These are phyloP conservation scores for Hyaloscypha variabilis DNA, from an alignment of 495 filamentous ascomycete genomes.

Conservation along the genomic window DNA sequence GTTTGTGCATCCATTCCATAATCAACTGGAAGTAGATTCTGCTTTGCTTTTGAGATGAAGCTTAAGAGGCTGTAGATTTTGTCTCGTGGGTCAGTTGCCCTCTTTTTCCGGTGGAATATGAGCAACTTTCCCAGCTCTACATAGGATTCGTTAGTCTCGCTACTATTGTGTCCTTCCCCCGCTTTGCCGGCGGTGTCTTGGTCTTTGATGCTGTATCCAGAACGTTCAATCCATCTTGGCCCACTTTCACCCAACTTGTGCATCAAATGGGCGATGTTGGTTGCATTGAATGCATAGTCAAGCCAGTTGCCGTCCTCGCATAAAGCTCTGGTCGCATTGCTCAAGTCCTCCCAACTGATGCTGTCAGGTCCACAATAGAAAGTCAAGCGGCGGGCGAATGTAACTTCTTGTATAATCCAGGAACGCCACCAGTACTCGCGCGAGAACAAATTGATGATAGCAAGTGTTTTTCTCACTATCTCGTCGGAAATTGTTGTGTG, in stretches of 20 bases:
- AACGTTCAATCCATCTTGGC: not conserved
- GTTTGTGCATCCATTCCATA: not conserved
- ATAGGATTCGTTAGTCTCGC: not conserved
- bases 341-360: not conserved
- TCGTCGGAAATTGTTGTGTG: not conserved
- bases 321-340: not conserved
- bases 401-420: not conserved
- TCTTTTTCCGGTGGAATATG: not conserved
- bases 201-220: not conserved
- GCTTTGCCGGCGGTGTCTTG: too few species aligned
- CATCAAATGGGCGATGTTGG: not conserved
- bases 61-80: not conserved
- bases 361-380: not conserved
- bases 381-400: not conserved
- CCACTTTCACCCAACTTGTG: not conserved
- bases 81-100: not conserved
- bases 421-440: not conserved
- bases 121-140: not conserved
- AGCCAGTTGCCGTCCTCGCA: not conserved
- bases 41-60: not conserved
- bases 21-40: not conserved
- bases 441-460: not conserved
- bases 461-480: not conserved
- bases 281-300: not conserved
- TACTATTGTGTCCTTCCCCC: not conserved